Evolutionary conservation across 2,329 filamentous ascomycete genomes (phyloP).

Genomic region (Penicillium polonicum): DNA sequence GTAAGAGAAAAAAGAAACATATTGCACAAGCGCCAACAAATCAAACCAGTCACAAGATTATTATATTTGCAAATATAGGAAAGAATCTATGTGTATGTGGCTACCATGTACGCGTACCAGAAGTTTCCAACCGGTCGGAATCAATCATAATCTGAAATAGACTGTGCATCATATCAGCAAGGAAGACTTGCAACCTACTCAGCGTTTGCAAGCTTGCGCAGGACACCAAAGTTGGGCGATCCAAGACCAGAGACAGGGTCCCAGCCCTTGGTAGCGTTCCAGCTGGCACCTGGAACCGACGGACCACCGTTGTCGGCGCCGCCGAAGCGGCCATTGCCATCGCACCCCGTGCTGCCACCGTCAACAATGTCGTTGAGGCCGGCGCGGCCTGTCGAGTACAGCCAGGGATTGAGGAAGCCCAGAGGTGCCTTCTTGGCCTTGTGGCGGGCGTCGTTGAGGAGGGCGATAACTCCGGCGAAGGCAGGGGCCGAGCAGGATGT

Average conservation of each 20-base stretch:
- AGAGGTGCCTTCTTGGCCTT: constrained; percentile 50
- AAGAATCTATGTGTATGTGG: constrained; percentile 7
- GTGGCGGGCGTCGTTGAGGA: constrained; percentile 63
- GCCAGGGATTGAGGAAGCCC: constrained; percentile 62
- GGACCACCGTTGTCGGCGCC: constrained; percentile 41
- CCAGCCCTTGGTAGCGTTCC: constrained; percentile 50
- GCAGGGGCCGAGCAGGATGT: constrained; percentile 57
- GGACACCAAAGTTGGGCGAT: constrained; percentile 4
- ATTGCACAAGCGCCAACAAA: background rate
- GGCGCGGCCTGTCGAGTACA: constrained; percentile 49
- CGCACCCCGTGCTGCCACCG: constrained; percentile 50
- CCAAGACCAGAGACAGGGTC: constrained; percentile 41
- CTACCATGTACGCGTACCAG: background rate
- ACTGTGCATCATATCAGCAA: background rate
- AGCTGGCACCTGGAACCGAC: constrained; percentile 47
- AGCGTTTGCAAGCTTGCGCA: constrained; percentile 3
- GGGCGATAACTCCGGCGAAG: constrained; percentile 57
- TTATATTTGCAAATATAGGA: constrained; percentile 11
- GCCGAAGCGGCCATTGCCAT: constrained; percentile 44
- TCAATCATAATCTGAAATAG: background rate
- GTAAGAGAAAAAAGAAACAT: background rate
- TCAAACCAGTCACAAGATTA: background rate
- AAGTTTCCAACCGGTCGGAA: background rate
- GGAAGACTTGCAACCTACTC: background rate
- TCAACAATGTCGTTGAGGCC: constrained; percentile 51